Evolutionary conservation across 176 grass and related monocot species (phyloP).

Genomic region (Carex parvula): DNA sequence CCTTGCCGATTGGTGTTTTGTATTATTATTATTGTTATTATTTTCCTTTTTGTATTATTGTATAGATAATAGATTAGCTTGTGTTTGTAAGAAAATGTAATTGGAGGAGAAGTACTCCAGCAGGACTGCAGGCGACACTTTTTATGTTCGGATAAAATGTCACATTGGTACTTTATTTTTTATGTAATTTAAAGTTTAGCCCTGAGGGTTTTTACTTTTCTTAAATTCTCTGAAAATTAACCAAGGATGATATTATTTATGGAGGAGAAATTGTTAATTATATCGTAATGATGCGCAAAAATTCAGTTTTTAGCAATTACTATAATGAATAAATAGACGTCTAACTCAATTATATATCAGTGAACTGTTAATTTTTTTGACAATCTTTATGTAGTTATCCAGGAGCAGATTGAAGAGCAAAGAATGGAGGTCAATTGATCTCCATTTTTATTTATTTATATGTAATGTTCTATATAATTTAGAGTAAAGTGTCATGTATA

Average conservation of each 20-base stretch:
- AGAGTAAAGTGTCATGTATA: no score
- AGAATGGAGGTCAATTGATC: no score
- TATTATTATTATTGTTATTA: background rate
- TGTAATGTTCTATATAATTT: no score
- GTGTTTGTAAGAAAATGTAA: background rate
- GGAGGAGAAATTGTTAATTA: background rate
- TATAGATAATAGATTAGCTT: background rate
- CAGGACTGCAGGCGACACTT: background rate
- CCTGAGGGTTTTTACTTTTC: background rate
- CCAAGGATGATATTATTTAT: background rate
- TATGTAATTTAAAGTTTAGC: background rate
- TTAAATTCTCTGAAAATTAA: background rate
- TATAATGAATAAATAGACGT: background rate
- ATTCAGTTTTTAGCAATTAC: background rate
- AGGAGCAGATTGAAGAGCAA: no score
- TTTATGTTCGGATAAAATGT: constrained; percentile 14
- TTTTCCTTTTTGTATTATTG: background rate
- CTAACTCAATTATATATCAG: background rate
- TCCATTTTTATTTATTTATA: no score
- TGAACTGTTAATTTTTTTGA: background rate
- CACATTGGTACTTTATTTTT: background rate
- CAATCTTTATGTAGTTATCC: no score
- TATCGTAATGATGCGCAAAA: background rate
- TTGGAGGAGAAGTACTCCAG: background rate
- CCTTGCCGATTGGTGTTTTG: background rate